Evolutionary conservation across 2,329 filamentous ascomycete genomes (phyloP).

Genomic region (Lecanosticta acicola): DNA sequence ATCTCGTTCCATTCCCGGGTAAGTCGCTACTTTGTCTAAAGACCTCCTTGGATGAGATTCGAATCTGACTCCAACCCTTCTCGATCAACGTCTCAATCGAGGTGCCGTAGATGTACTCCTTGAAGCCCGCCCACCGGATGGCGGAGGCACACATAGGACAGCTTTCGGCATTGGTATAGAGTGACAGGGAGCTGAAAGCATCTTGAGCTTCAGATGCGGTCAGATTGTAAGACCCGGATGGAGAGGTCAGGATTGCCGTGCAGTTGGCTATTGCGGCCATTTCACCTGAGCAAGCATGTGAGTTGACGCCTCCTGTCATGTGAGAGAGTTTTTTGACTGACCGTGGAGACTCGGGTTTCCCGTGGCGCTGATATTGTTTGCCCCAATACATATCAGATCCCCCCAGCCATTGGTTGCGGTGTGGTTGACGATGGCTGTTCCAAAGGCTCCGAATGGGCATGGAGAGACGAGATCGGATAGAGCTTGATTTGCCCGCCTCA

Average conservation of each 20-base stretch:
- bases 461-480: constrained; percentile 41
- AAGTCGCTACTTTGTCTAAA: constrained; percentile 42
- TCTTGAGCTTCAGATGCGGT: constrained; percentile 37
- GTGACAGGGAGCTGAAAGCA: constrained; percentile 45
- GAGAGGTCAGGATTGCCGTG: constrained; percentile 44
- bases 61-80: constrained; percentile 50
- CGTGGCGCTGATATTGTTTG: constrained; percentile 40
- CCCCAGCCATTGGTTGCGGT: constrained; percentile 39
- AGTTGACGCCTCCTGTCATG: not conserved
- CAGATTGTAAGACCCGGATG: constrained; percentile 42
- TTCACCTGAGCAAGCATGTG: constrained; percentile 38
- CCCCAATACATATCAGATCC: constrained; percentile 47
- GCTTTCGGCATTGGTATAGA: constrained; percentile 55
- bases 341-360: constrained; percentile 53
- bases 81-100: constrained; percentile 44
- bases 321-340: constrained; percentile 18
- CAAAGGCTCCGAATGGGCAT: constrained; percentile 52
- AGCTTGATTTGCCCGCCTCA: constrained; percentile 46
- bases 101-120: constrained; percentile 52
- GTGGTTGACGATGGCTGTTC: constrained; percentile 53
- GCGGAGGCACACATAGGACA: constrained; percentile 56
- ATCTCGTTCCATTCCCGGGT: constrained; percentile 28
- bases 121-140: constrained; percentile 52
- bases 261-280: constrained; percentile 53
- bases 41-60: constrained; percentile 43